Percentiles rank a stretch among this genome's conserved stretches.
phyloP scores from a whole-genome alignment of 129 eudicot genomes.

The Escallonia herrerae region DNA sequence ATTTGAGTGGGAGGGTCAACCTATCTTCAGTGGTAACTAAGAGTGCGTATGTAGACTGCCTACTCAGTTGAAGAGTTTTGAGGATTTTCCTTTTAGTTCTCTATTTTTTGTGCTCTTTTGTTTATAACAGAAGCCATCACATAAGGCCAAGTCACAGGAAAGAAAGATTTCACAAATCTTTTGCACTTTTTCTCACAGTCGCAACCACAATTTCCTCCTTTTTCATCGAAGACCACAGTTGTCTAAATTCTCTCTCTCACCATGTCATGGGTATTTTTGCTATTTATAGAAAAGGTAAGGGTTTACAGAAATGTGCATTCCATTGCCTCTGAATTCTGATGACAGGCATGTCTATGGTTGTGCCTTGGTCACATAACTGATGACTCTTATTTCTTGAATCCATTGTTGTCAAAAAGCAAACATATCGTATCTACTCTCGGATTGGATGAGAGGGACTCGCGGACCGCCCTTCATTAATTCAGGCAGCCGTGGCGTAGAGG shows the following conservation, averaged over 20 bases:
- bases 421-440: conserved; percentile 8
- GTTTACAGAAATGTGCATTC: not conserved
- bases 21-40: conserved; percentile 17
- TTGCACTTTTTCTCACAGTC: conserved; percentile 45
- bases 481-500: not conserved
- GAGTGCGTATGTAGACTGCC: conserved; percentile 68
- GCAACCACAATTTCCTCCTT: conserved; percentile 23
- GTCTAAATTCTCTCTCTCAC: not conserved
- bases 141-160: conserved; percentile 40
- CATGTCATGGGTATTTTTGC: not conserved
- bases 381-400: not conserved
- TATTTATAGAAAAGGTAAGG: not conserved
- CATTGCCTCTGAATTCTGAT: not conserved
- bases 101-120: conserved; percentile 12
- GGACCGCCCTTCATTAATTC: not conserved
- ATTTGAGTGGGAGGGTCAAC: conserved; percentile 55
- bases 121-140: conserved; percentile 26
- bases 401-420: conserved; percentile 20
- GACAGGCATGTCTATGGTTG: not conserved
- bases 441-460: not conserved
- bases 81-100: conserved; percentile 24
- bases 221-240: not conserved
- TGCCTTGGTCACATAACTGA: conserved; percentile 15
- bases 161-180: conserved; percentile 57
- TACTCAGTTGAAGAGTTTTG: conserved; percentile 32